Evolutionary conservation across 1,139 yeast species (phyloP).

Genomic region (Yamadazyma siamensis): DNA sequence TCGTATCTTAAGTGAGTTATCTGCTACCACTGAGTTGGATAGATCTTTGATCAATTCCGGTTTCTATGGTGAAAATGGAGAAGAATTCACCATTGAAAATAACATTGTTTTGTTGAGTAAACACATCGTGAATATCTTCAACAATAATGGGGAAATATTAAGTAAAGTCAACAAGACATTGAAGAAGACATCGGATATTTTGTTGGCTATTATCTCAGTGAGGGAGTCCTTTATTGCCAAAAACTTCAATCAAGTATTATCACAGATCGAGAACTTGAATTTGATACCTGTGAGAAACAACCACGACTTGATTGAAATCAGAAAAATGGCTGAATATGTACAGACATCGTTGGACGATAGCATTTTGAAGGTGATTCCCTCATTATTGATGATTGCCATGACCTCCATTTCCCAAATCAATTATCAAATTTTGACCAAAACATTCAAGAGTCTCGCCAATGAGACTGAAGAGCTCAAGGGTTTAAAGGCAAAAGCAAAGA

Average conservation of each 20-base stretch:
- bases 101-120: constrained; percentile 56
- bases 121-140: constrained; percentile 52
- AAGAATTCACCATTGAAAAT: constrained; percentile 35
- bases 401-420: constrained; percentile 65
- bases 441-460: constrained; percentile 48
- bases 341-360: constrained; percentile 57
- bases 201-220: constrained; percentile 66
- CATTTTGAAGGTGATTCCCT: constrained; percentile 77
- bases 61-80: constrained; percentile 28
- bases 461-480: constrained; percentile 51
- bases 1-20: constrained; percentile 72
- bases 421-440: constrained; percentile 43
- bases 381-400: constrained; percentile 78
- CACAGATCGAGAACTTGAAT: constrained; percentile 54
- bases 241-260: constrained; percentile 62
- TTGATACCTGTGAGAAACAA: constrained; percentile 59
- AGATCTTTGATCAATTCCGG: constrained; percentile 49
- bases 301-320: constrained; percentile 33
- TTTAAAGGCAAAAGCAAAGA: constrained; percentile 68
- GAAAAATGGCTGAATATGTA: constrained; percentile 42
- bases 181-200: constrained; percentile 60
- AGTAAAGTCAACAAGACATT: constrained; percentile 42
- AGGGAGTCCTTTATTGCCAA: constrained; percentile 57
- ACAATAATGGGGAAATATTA: constrained; percentile 48
- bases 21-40: constrained; percentile 71